Conservation (phyloP, 345 rosid genomes). For the Citrus mangshanensis region DNA sequence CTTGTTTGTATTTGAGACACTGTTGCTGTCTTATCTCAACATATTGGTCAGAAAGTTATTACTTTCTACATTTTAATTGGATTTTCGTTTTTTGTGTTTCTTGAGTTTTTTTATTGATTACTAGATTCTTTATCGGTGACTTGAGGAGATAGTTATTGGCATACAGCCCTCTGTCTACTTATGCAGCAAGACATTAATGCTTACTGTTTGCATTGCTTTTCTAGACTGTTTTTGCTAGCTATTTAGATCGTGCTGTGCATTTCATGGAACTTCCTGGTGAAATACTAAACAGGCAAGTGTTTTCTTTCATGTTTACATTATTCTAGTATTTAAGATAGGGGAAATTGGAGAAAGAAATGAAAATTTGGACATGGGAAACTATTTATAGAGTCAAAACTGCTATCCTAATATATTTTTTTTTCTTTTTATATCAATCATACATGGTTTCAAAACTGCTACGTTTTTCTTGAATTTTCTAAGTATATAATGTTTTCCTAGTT, state of each 20-base stretch:
- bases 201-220: constrained; percentile 14
- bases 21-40: constrained; percentile 2
- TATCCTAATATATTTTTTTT: background rate
- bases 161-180: background rate
- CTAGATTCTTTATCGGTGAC: constrained; percentile 6
- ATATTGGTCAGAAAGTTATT: background rate
- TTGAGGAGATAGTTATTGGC: constrained; percentile 1
- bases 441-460: background rate
- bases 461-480: constrained; percentile 17
- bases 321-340: background rate
- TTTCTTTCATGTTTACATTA: background rate
- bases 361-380: background rate
- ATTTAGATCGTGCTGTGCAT: constrained; percentile 90
- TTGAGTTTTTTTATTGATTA: background rate
- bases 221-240: constrained; percentile 87
- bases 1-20: background rate
- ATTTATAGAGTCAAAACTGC: background rate
- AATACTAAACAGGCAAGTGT: constrained; percentile 89
- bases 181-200: background rate
- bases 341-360: background rate
- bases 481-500: background rate
- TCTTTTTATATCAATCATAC: background rate
- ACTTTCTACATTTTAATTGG: background rate
- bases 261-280: constrained; percentile 99
- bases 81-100: background rate